Evolutionary conservation across 371 early-diverging fungal genomes (phyloP), one percentile per base, ranked within the genome.

Genomic region (Circinella minor): DNA sequence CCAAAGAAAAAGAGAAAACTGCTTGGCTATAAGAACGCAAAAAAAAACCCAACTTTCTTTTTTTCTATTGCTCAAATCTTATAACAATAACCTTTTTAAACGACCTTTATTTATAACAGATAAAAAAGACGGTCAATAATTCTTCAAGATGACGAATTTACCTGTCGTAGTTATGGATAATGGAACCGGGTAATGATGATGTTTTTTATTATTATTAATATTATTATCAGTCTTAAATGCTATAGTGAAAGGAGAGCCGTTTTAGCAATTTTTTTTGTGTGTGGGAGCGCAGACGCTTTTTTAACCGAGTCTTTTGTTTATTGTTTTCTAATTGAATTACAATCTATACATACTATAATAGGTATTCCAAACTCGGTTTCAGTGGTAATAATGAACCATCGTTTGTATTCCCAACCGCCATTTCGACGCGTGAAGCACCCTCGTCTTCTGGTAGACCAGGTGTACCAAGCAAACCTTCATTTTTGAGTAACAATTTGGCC

Each of bases 291-390:
- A 39, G 9, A 39, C 39, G n/a, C 39, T 39, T 48, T 48, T 14
- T 63, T 46, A 27, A 27, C 39, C 66, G 27, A 13, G 63, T 34
- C 15, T 65, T 54, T 55, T 7, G 11, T 4, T 8, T 51, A 13
- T 17, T 17, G 8, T 51, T 51, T 14, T 51, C 15, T 51, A 51
- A 8, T 51, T 13, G 15, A 4, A n/a, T 51, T 47, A 47, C 9
- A 47, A 15, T 47, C 27, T 27, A 27, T 47, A 15, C 15, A 47
- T 15, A 47, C 47, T 47, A 51, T 27, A 57, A n/a, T 77, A 97
- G 97, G 66, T 98, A 95, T 81, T 96, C 99, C 81, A 99, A 99
- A 83, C 92, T 98, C 90, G 99, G 99, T 61, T 99, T 95, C 81
- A 95, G 98, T 67, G 98, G 99, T 36, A 98, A 98, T 86, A 93